Conservation (phyloP, 257 asterid species). For the Solanum sejunctum region DNA sequence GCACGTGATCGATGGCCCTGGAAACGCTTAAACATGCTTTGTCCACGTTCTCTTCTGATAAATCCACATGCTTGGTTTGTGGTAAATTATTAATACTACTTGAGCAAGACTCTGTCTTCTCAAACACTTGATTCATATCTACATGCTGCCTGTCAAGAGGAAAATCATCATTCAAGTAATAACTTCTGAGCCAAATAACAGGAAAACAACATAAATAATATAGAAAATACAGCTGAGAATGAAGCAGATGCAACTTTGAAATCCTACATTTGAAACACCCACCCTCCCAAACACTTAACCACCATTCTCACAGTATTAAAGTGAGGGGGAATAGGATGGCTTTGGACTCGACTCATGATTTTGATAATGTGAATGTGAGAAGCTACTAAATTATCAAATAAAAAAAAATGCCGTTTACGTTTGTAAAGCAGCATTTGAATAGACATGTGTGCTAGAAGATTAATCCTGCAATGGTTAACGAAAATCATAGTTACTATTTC, state of each 20-base stretch:
- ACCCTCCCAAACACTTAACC: background rate
- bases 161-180: background rate
- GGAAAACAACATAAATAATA: background rate
- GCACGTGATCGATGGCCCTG: constrained; percentile 23
- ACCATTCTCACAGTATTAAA: background rate
- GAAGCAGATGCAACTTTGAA: background rate
- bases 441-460: background rate
- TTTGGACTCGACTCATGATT: background rate
- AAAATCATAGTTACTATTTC: background rate
- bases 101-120: constrained; percentile 63
- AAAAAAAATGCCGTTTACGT: background rate
- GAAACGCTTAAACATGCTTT: constrained; percentile 80
- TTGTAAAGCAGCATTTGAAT: background rate
- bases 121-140: constrained; percentile 59
- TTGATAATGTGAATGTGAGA: background rate
- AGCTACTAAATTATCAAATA: background rate
- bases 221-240: background rate
- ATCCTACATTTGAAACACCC: background rate
- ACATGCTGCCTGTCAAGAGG: constrained; percentile 61
- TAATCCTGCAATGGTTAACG: background rate
- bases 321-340: background rate
- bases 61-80: constrained; percentile 75
- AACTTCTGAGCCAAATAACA: background rate
- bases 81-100: constrained; percentile 33
- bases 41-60: constrained; percentile 81